Evolutionary conservation across 345 rosid genomes (phyloP).

Genomic region (Ceriops decandra): DNA sequence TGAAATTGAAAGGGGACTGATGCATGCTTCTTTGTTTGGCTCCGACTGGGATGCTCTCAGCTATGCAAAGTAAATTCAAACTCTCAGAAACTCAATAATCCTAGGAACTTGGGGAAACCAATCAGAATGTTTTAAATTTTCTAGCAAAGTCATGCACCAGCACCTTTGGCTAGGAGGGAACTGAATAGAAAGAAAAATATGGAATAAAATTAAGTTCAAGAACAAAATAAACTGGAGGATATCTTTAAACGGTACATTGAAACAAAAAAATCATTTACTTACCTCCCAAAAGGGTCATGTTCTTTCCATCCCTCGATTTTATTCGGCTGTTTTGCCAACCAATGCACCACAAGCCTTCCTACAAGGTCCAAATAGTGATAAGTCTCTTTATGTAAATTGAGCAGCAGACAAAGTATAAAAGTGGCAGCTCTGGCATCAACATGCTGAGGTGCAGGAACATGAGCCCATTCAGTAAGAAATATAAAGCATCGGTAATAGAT

Average conservation of each 20-base stretch:
- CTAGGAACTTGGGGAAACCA: no score
- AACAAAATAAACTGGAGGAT: background rate
- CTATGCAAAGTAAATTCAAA: no score
- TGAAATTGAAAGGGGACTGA: no score
- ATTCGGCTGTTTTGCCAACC: slow-evolving; percentile 97
- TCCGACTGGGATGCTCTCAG: no score
- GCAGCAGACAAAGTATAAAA: background rate
- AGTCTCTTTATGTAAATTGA: background rate
- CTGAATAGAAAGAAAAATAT: background rate
- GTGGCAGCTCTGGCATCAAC: no score
- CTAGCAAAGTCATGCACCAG: background rate
- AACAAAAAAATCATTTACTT: slow-evolving; percentile 7
- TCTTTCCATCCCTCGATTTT: slow-evolving; percentile 76
- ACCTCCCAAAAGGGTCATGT: slow-evolving; percentile 95
- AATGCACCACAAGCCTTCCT: slow-evolving; percentile 90
- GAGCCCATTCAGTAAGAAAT: background rate
- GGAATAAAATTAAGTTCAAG: background rate
- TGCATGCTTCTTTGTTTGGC: no score
- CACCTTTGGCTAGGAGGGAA: background rate
- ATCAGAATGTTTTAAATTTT: background rate
- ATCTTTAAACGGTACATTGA: background rate
- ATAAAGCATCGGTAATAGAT: background rate
- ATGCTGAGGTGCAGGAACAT: background rate
- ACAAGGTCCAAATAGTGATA: slow-evolving; percentile 15
- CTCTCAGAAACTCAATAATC: no score